Evolutionary conservation across 2,329 filamentous ascomycete species (phyloP), one percentile per base, ranked within the genome.

Genomic region (Myriosclerotinia scirpicola): DNA sequence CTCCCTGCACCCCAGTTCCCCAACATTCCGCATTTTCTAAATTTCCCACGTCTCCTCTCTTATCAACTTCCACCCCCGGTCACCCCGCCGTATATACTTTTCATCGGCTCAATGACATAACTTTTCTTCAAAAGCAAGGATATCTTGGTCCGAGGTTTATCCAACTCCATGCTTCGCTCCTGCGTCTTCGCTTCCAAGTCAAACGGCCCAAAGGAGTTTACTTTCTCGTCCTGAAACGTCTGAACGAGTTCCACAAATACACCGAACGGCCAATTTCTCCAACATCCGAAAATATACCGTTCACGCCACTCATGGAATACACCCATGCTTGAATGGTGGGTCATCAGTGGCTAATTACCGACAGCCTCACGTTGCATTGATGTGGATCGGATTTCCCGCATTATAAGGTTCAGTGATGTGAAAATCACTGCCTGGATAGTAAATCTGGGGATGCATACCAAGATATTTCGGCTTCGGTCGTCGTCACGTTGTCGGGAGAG

Each of bases 71-170:
- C 11, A n/a, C 20, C 26, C n/a, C 17, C n/a, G n/a, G n/a, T n/a
- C n/a, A n/a, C n/a, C 44, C 63, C 63, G 42, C 63, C 34, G 53
- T 34, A 36, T 42, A 52, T n/a, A 34, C 44, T 42, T 40, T 61
- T 63, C 22, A 48, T 50, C n/a, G 20, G 22, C 20, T 26, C n/a
- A 9, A 65, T 65, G 62, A 65, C 62, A 48, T 65, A 55, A 58
- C 52, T 14, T 50, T n/a, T 46, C n/a, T 12, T 15, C 15, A 14
- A 52, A 22, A 54, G n/a, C 44, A 65, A 20, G 63, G 63, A 59
- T 50, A 15, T 20, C 17, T 59, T 34, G 54, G 9, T 40, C 40
- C n/a, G 14, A 46, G 55, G 5, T 38, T 34, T 15, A 40, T 30
- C 26, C 52, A 17, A n/a, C 17, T 46, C 34, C 56, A 59, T 59